Evolutionary conservation across 305 asterid species (phyloP), one percentile per base, ranked within the genome.

Genomic region (Fraxinus xanthoxyloides): DNA sequence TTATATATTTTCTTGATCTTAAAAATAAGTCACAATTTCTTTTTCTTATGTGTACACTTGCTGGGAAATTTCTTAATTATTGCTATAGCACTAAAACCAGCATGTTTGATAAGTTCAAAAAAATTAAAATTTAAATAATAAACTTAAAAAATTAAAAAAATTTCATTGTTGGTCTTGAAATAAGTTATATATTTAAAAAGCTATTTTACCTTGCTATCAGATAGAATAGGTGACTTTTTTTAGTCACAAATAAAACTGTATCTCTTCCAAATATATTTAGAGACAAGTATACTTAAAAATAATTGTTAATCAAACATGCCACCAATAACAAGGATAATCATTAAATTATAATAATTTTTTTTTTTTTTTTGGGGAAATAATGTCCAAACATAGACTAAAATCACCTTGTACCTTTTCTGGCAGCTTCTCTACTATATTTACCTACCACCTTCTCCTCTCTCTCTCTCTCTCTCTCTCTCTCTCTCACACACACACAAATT

Each of bases 361-460:
- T 46, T 13, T 0, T 0, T 3, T 0, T 46, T 3, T 17, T 3
- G 0, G 48, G 48, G 17, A 12, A 15, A 48, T 21, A 59, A 59
- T 59, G 31, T 59, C 70, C 28, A 59, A 21, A 23, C 70, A 21
- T 21, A 59, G 70, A 2, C 30, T 61, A 19, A 7, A 7, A 65
- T 73, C 67, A 75, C 12, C 15, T 61, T 5, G 21, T 7, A 75
- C 75, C 78, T 73, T 65, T 80, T 72, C 79, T 85, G 86, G 87
- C 85, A 81, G 63, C 80, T 81, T 83, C 87, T 85, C 83, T 76
- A 81, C 86, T 82, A 78, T 77, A 80, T 80, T 59, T 75, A 88
- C 90, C 93, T 73, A 81, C 87, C 82, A 28, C 77, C 75, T 65
- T 30, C 72, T 23, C 54, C 26, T 51, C 40, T 78, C 81, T 26